Percentiles rank a stretch among this genome's conserved stretches.
These are phyloP conservation scores for Abrus pulchellus DNA, from an alignment of 306 rosid genomes.

Conservation along the genomic window DNA sequence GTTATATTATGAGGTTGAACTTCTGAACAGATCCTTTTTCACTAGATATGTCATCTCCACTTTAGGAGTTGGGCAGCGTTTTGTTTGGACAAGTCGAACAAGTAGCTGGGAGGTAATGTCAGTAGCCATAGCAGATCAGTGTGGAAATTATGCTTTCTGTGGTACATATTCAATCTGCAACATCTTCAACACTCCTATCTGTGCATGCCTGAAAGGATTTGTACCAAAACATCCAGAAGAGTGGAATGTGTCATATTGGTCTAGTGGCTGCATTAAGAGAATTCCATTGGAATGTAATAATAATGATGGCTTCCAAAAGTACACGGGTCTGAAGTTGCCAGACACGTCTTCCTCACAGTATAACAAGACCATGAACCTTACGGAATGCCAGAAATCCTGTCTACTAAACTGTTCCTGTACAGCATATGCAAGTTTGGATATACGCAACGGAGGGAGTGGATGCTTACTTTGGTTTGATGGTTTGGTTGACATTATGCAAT, in stretches of 20 bases:
- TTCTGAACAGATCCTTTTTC: background rate
- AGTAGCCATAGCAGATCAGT: background rate
- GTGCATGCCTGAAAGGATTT: constrained; percentile 21
- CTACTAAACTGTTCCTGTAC: constrained; percentile 39
- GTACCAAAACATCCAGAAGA: too few species aligned
- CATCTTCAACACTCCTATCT: background rate
- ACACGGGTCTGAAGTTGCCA: constrained; percentile 18
- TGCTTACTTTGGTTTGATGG: constrained; percentile 46
- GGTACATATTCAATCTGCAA: constrained; percentile 12
- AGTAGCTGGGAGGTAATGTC: background rate
- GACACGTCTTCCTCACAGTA: constrained; percentile 31
- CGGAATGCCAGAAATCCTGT: constrained; percentile 36
- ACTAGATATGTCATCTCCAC: background rate
- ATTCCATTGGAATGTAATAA: background rate
- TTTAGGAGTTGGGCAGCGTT: background rate
- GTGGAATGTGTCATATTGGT: background rate
- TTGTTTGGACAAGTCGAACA: background rate
- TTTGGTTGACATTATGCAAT: constrained; percentile 38
- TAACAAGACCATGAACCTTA: constrained; percentile 4
- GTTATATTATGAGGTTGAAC: too few species aligned
- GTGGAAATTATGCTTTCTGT: background rate
- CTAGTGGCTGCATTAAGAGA: background rate
- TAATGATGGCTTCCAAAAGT: background rate
- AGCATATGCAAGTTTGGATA: background rate
- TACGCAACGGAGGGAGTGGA: constrained; percentile 40